Percentiles rank a stretch among this genome's conserved stretches.
Conservation (phyloP, 495 filamentous ascomycete genomes). For the Trichocladium antarcticum region DNA sequence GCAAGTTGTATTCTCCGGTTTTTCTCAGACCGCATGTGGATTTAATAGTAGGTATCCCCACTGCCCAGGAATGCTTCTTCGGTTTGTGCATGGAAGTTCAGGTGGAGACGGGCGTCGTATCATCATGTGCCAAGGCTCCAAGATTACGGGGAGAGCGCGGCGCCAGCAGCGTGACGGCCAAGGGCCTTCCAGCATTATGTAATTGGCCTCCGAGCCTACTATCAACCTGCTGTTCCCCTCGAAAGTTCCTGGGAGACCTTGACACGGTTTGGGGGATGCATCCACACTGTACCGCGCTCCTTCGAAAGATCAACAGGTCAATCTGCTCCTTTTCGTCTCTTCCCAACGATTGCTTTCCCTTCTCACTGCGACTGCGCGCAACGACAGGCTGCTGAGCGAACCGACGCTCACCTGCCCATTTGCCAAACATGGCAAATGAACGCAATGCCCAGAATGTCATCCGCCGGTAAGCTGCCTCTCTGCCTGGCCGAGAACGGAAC, state of each 20-base stretch:
- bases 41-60: too few relatives aligned
- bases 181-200: slow-evolving; percentile 10
- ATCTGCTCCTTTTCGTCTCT: neutral
- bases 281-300: slow-evolving; percentile 5
- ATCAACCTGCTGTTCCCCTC: slow-evolving; percentile 23
- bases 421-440: slow-evolving; percentile 22
- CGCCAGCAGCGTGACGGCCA: neutral
- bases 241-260: slow-evolving; percentile 19
- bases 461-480: slow-evolving; percentile 22
- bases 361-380: slow-evolving; percentile 1
- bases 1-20: too few relatives aligned
- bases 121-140: neutral
- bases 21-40: too few relatives aligned
- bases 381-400: slow-evolving; percentile 12
- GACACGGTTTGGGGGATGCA: neutral
- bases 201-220: slow-evolving; percentile 15
- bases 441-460: slow-evolving; percentile 25
- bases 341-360: neutral
- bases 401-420: slow-evolving; percentile 7
- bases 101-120: too few relatives aligned
- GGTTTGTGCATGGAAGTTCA: too few relatives aligned
- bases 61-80: too few relatives aligned
- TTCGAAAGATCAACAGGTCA: neutral
- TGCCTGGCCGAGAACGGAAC: neutral
- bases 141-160: neutral